These are phyloP conservation scores for Xylaria sp. DNA, from an alignment of 2,329 filamentous ascomycete species.

Conservation along the genomic window DNA sequence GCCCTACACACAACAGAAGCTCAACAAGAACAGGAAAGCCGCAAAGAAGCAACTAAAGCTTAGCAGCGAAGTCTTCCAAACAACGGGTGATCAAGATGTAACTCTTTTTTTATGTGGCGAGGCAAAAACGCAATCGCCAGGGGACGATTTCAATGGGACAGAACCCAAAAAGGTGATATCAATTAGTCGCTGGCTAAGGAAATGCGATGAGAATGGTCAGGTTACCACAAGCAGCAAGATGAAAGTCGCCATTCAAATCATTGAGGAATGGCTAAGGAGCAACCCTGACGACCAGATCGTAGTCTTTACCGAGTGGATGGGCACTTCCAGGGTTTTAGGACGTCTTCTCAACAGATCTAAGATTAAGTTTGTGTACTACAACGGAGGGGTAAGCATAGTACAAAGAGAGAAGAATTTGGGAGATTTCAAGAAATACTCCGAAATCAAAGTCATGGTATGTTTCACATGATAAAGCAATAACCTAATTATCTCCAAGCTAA, in stretches of 20 bases:
- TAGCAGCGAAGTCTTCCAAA: neutral
- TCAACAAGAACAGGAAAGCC: too few species aligned
- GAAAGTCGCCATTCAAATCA: neutral
- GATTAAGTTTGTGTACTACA: conserved; percentile 47
- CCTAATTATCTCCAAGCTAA: conserved; percentile 1
- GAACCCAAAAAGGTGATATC: conserved; percentile 1
- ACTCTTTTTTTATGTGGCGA: neutral
- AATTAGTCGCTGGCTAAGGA: conserved; percentile 3
- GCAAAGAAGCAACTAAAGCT: neutral
- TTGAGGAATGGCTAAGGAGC: conserved; percentile 4
- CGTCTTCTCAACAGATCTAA: conserved; percentile 40
- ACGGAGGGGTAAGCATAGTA: conserved; percentile 30
- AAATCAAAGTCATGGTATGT: conserved; percentile 46
- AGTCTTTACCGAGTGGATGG: conserved; percentile 33
- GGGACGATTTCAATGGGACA: conserved; percentile 16
- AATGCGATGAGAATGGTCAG: neutral
- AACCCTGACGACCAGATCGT: conserved; percentile 23
- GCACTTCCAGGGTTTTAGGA: conserved; percentile 43
- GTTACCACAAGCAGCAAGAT: conserved; percentile 19
- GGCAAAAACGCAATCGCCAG: neutral
- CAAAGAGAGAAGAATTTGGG: conserved; percentile 32
- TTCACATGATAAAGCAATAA: neutral
- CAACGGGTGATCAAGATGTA: neutral
- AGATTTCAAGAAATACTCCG: conserved; percentile 25
- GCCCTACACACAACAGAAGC: too few species aligned